phyloP scores from a whole-genome alignment of 2,329 filamentous ascomycete genomes.

The Cucurbitaria berberidis region DNA sequence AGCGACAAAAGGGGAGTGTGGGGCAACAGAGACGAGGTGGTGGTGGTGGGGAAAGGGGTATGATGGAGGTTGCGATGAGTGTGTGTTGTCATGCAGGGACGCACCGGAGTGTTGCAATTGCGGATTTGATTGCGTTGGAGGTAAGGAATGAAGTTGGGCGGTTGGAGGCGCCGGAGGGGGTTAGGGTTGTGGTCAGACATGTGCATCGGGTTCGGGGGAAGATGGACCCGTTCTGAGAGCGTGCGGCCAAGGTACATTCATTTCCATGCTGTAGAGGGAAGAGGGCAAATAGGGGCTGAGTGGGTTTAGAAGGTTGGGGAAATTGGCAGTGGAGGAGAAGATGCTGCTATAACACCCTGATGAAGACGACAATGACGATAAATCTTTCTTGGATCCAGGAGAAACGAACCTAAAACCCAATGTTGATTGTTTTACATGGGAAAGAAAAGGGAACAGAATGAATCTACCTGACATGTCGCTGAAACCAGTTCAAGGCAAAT shows the following conservation, averaged over 20 bases:
- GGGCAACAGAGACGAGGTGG: background rate
- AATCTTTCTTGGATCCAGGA: background rate
- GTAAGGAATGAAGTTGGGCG: conserved; percentile 22
- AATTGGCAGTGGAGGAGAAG: background rate
- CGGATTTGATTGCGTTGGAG: conserved; percentile 33
- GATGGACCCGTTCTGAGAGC: conserved; percentile 28
- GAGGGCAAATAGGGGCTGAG: background rate
- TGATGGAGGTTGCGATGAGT: conserved; percentile 19
- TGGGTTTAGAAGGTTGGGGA: background rate
- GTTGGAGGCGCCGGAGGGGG: conserved; percentile 14
- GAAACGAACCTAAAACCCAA: conserved; percentile 11
- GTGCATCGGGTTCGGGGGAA: conserved; percentile 33
- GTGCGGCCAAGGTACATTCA: no score
- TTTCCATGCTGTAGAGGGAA: no score
- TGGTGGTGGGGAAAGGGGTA: background rate
- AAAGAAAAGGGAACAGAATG: conserved; percentile 9
- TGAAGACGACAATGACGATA: background rate
- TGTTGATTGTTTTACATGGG: conserved; percentile 31
- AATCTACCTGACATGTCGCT: conserved; percentile 3
- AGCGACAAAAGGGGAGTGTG: background rate
- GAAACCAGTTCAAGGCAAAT: conserved; percentile 5
- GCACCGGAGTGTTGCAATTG: conserved; percentile 41
- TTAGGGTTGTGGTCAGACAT: conserved; percentile 35
- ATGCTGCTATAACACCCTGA: background rate
- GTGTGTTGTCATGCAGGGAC: conserved; percentile 38